A percentile compares a stretch with the other conserved stretches of the same genome.
Evolutionary conservation across 805 yeast species (phyloP).

Genomic region (Saccharomyces mikatae): DNA sequence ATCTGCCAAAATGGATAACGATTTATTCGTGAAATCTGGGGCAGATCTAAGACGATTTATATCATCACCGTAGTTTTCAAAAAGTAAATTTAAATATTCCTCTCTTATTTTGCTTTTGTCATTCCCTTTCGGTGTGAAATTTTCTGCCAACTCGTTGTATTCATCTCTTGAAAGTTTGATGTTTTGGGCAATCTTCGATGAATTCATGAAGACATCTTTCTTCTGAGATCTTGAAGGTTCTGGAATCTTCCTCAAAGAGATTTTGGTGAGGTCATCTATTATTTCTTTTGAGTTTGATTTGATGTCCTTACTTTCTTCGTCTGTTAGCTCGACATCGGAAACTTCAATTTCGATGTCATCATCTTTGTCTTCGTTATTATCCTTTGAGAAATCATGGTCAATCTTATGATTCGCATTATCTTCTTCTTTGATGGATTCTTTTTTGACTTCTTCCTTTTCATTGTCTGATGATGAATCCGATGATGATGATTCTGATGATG

Average conservation of each 20-base stretch:
- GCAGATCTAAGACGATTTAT: slow-evolving; percentile 51
- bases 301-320: slow-evolving; percentile 7
- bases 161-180: neutral
- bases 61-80: slow-evolving; percentile 53
- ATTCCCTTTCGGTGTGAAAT: neutral
- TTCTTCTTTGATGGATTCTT: slow-evolving; percentile 4
- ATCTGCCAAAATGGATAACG: slow-evolving; percentile 49
- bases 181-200: neutral
- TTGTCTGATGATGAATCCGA: slow-evolving; percentile 33
- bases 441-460: slow-evolving; percentile 13
- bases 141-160: slow-evolving; percentile 3
- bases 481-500: slow-evolving; percentile 39
- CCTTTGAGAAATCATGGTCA: neutral
- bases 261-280: slow-evolving; percentile 7
- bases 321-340: slow-evolving; percentile 30
- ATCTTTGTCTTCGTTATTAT: slow-evolving; percentile 2
- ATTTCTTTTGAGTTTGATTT: slow-evolving; percentile 8
- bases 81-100: slow-evolving; percentile 47
- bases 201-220: neutral
- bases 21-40: slow-evolving; percentile 54
- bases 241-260: neutral
- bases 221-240: neutral
- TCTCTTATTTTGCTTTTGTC: slow-evolving; percentile 27
- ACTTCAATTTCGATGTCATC: slow-evolving; percentile 22
- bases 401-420: slow-evolving; percentile 2